Evolutionary conservation across 495 filamentous ascomycete genomes (phyloP), one percentile per base, ranked within the genome.

Genomic region (Platismatia glauca): DNA sequence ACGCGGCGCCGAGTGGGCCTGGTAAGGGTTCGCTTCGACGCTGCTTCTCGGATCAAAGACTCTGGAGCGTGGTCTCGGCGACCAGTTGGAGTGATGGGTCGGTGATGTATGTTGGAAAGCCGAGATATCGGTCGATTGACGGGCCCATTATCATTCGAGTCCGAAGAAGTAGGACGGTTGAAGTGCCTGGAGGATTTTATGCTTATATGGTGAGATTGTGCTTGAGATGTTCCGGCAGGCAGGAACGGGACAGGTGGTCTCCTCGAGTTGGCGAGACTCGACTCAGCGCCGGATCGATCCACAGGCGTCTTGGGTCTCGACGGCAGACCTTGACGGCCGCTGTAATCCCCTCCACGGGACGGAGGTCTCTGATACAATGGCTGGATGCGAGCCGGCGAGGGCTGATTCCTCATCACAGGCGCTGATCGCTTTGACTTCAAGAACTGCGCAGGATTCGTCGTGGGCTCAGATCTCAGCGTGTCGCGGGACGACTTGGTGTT

Each of bases 371-470:
- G 73, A 34, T 72, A 73, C 50, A 69, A 44, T 50, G 70, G 35
- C 55, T 67, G 61, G 37, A 68, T 55, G 63, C 75, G 76, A 41
- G 77, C 61, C 24, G 71, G 58, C 35, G 76, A 78, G 33, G 71
- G 70, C 37, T 74, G 67, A 58, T 76, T 77, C 57, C 89, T 81
- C 76, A 96, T 88, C 31, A 82, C 84, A 31, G 94, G 91, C 74
- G 95, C 81, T 9, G 95, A 97, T 57, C 91, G 84, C 76, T 97
- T 97, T 34, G 90, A 76, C 71, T 85, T 86, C 41, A 97, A 78
- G 35, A 90, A 74, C 65, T 94, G 89, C 31, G 87, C 82, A 69
- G 78, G 85, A 18, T 87, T 87, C 16, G 88, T 86, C 34, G 85
- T 87, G 7, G 83, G 82, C 66, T 89, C 86, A 55, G 70, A 74